Evolutionary conservation across 768 basidiomycete species (phyloP).

Genomic region (Leucosporidium creatinivorum): DNA sequence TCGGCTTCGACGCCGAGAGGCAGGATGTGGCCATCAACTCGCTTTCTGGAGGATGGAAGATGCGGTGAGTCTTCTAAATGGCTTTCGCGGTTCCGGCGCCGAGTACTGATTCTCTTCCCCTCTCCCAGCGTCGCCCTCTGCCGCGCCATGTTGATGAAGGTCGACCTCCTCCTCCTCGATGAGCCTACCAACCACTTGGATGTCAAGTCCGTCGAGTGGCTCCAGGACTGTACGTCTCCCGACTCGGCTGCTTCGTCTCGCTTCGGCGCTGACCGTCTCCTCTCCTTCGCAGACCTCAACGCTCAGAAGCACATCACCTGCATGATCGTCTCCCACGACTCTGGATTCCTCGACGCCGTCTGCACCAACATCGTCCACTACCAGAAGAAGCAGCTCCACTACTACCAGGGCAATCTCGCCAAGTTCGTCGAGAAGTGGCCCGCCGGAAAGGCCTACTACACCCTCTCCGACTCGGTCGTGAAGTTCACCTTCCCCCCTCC

Average conservation of each 20-base stretch:
- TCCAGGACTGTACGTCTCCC: constrained; percentile 58
- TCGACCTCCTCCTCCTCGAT: constrained; percentile 50
- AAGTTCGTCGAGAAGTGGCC: constrained; percentile 71
- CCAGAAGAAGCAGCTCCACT: constrained; percentile 89
- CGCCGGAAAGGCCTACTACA: constrained; percentile 93
- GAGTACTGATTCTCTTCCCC: constrained; percentile 9
- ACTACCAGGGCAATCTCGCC: constrained; percentile 88
- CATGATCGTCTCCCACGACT: constrained; percentile 93
- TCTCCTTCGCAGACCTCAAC: constrained; percentile 50
- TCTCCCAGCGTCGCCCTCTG: constrained; percentile 63
- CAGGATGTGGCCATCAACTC: constrained; percentile 80
- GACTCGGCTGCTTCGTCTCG: not conserved
- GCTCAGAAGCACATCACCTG: constrained; percentile 77
- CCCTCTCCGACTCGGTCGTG: constrained; percentile 82
- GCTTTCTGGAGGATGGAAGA: constrained; percentile 97
- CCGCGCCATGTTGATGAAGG: constrained; percentile 93
- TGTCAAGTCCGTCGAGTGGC: constrained; percentile 74
- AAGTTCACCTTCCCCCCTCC: constrained; percentile 94
- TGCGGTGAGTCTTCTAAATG: constrained; percentile 52
- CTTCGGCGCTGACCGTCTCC: not conserved
- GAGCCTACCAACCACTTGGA: constrained; percentile 51
- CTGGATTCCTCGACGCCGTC: constrained; percentile 88
- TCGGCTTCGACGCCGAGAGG: constrained; percentile 81
- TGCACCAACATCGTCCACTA: constrained; percentile 98
- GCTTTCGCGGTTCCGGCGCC: too few species aligned